Percentiles rank a stretch among this genome's conserved stretches.
phyloP scores from a whole-genome alignment of 2,329 filamentous ascomycete genomes.

The Ophiostoma piceae region DNA sequence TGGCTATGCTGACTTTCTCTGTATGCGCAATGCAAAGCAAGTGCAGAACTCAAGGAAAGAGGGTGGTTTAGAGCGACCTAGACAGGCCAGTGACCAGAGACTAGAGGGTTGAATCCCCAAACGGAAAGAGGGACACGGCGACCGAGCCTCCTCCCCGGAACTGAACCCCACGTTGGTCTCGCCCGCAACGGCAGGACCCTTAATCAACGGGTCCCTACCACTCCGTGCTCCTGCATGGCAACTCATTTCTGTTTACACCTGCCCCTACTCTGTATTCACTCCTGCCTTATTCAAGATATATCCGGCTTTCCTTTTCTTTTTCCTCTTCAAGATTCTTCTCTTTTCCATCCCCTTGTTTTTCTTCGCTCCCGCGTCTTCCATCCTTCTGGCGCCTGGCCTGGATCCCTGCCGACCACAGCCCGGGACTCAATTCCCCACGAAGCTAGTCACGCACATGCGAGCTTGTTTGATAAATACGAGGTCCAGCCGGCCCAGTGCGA shows the following conservation, averaged over 20 bases:
- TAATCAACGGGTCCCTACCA: not conserved
- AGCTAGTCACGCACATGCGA: not conserved
- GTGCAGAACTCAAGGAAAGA: not conserved
- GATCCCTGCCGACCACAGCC: not conserved
- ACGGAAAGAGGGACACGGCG: constrained; percentile 9
- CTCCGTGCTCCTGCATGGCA: not conserved
- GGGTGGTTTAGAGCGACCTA: not conserved
- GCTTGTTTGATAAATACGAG: constrained; percentile 1
- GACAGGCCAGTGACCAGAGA: too few relatives aligned
- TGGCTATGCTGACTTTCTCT: not conserved
- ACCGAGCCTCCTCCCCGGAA: constrained; percentile 3
- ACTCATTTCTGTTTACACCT: not conserved
- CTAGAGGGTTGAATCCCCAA: not conserved
- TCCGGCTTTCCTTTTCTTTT: not conserved
- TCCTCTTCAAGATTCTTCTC: not conserved
- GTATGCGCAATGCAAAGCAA: not conserved
- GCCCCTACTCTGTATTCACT: not conserved
- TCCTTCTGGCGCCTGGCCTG: not conserved
- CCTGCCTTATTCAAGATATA: not conserved
- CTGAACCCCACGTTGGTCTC: constrained; percentile 7
- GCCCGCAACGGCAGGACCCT: constrained; percentile 5
- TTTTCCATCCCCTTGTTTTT: not conserved
- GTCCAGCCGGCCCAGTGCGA: not conserved
- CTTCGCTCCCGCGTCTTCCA: not conserved
- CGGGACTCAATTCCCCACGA: not conserved